Evolutionary conservation across 495 filamentous ascomycete genomes (phyloP), one percentile per base, ranked within the genome.

Genomic region (Neurospora cerealis): DNA sequence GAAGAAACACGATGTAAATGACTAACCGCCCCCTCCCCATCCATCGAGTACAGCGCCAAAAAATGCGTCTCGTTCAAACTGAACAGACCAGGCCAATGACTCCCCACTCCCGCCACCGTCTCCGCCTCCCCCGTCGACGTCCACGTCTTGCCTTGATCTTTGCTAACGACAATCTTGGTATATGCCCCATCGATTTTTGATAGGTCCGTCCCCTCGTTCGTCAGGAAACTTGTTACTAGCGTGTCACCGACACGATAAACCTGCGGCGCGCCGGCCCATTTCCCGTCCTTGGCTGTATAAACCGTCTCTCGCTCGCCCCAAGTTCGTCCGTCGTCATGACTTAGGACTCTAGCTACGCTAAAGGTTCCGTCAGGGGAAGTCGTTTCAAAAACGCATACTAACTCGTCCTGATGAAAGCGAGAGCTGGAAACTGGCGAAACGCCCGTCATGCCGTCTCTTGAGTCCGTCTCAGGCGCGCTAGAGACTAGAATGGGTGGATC

Each of bases 171-270:
- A 0, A 77, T 5, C 39, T 76, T 77, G 75, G 81, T 77, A 62
- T 75, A 71, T 5, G 70, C 75, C 19, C 77, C 79, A 42, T 81
- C 79, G 62, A 79, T 71, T 5, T 71, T 40, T 0, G 34, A 75
- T 74, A 69, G 72, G 0, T 62, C 54, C 24, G 73, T 73, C 70
- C 89, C 87, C 73, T 91, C 89, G 74, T 91, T 87, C 1, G 89
- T 91, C 86, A 89, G 88, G 76, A 91, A 91, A 40, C 86, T 86
- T 0, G 83, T 83, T 3, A 87, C 88, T 70, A 92, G 71, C 2
- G 84, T 86, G 10, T 87, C 88, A 46, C 90, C 88, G 0, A 86
- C 87, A 13, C 86, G 86, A 19, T 84, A 78, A 38, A 92, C 85
- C 76, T 89, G 87, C 40, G 90, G 89, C 28, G 90, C 86, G 2